Evolutionary conservation across 805 yeast genomes (phyloP).

Genomic region (Metschnikowia shivogae): DNA sequence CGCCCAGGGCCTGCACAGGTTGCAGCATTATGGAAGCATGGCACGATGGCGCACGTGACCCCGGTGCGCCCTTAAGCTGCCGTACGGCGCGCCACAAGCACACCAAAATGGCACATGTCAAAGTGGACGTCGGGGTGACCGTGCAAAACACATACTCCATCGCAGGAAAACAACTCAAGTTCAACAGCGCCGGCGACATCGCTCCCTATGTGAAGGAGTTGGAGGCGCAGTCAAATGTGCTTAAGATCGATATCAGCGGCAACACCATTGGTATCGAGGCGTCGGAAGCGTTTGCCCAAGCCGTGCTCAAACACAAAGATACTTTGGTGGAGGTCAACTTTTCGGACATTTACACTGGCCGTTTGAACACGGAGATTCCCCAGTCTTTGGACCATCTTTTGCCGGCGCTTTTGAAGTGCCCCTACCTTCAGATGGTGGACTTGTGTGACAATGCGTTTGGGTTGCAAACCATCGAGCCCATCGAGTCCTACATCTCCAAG

Average conservation of each 20-base stretch:
- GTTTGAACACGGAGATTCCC: slow-evolving; percentile 93
- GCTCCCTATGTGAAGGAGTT: slow-evolving; percentile 64
- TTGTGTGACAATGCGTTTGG: slow-evolving; percentile 97
- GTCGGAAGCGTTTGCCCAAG: slow-evolving; percentile 62
- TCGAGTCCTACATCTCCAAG: slow-evolving; percentile 70
- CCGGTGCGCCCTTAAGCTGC: neutral
- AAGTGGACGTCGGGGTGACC: slow-evolving; percentile 34
- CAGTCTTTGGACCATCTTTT: slow-evolving; percentile 68
- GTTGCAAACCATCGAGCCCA: slow-evolving; percentile 86
- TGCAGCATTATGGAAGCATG: neutral
- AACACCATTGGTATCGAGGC: slow-evolving; percentile 94
- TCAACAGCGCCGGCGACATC: slow-evolving; percentile 69
- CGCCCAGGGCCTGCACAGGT: too few species aligned
- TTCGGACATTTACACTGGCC: slow-evolving; percentile 91
- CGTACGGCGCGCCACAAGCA: neutral
- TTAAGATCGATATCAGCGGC: slow-evolving; percentile 78
- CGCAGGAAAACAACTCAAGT: slow-evolving; percentile 71
- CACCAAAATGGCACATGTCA: slow-evolving; percentile 21
- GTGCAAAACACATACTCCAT: slow-evolving; percentile 52
- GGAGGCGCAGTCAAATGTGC: slow-evolving; percentile 29
- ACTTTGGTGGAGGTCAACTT: slow-evolving; percentile 68
- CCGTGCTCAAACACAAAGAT: slow-evolving; percentile 41
- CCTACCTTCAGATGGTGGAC: slow-evolving; percentile 68
- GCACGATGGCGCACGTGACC: neutral
- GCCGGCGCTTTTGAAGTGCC: slow-evolving; percentile 66